These are phyloP conservation scores for Flaveria ramosissima DNA, from an alignment of 129 eudicot genomes.

Conservation along the genomic window DNA sequence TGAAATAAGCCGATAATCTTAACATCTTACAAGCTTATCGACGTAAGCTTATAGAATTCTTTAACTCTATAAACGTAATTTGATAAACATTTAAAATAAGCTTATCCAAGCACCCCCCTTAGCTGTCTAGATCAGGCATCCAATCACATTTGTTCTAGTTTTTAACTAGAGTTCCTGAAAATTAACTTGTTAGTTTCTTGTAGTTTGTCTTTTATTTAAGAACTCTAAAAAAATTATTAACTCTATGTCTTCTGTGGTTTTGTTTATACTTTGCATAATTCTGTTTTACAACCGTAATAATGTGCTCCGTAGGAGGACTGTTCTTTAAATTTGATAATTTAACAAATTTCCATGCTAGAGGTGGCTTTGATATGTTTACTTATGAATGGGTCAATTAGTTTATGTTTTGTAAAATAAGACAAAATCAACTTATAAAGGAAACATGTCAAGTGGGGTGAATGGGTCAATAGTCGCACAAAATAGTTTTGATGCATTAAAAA, in stretches of 20 bases:
- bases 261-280: constrained; percentile 2
- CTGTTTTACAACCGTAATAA: not conserved
- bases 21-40: not conserved
- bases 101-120: not conserved
- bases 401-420: not conserved
- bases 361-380: constrained; percentile 3
- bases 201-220: constrained; percentile 1
- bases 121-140: constrained; percentile 11
- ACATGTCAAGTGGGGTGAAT: not conserved
- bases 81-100: not conserved
- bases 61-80: not conserved
- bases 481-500: not conserved
- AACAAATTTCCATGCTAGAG: constrained; percentile 15
- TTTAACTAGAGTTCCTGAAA: constrained; percentile 10
- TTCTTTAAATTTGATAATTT: constrained; percentile 8
- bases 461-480: not conserved
- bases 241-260: constrained; percentile 13
- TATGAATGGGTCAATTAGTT: constrained; percentile 5
- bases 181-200: not conserved
- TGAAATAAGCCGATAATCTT: not conserved
- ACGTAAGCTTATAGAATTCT: not conserved
- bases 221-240: not conserved
- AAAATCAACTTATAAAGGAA: not conserved
- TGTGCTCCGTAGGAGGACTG: not conserved
- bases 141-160: constrained; percentile 1